Conservation (phyloP, 306 rosid genomes). For the Malus domestica region DNA sequence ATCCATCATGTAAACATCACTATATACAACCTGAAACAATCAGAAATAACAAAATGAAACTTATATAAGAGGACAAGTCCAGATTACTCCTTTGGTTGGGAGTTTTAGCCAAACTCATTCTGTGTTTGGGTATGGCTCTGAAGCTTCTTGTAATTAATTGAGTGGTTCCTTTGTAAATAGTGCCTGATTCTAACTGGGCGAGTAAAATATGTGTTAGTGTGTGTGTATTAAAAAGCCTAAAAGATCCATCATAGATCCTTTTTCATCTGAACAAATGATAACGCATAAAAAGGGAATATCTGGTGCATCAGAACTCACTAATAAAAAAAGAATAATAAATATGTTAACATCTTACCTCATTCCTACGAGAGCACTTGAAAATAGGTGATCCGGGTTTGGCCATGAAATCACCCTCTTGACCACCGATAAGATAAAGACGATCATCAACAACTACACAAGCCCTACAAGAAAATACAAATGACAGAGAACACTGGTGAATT, state of each 20-base stretch:
- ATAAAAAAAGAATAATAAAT: background rate
- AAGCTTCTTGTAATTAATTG: background rate
- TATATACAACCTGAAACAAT: constrained; percentile 63
- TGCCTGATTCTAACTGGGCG: background rate
- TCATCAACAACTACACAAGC: constrained; percentile 63
- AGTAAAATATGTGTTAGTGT: background rate
- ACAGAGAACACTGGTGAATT: background rate
- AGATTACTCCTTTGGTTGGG: background rate
- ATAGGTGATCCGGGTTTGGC: constrained; percentile 92
- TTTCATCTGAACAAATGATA: background rate
- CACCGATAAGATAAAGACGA: constrained; percentile 69
- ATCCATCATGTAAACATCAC: constrained; percentile 81
- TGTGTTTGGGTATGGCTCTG: background rate
- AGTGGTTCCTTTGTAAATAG: background rate
- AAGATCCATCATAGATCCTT: background rate
- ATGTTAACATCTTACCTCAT: constrained; percentile 46
- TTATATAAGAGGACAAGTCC: background rate
- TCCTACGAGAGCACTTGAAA: constrained; percentile 91
- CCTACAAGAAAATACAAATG: constrained; percentile 34
- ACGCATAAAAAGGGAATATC: background rate
- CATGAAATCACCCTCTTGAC: constrained; percentile 98
- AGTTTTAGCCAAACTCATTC: background rate
- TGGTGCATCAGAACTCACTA: background rate
- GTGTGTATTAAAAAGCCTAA: background rate
- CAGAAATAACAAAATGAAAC: background rate